Percentiles rank a stretch among this genome's conserved stretches.
Evolutionary conservation across 1,284 basidiomycete genomes (phyloP).

Genomic region (Ceratobasidium theobromae): DNA sequence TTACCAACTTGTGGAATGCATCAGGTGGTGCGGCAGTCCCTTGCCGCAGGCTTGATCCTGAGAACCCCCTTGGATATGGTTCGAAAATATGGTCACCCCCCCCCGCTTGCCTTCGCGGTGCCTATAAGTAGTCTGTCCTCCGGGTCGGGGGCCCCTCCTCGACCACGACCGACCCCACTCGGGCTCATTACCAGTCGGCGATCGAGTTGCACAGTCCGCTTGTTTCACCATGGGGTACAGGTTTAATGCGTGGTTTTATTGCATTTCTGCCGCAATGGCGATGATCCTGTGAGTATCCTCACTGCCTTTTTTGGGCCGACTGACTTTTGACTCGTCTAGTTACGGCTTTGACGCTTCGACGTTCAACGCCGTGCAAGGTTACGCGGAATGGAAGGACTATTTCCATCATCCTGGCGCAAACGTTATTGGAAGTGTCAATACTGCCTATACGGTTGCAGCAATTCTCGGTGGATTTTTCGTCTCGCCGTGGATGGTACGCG

Average conservation of each 20-base stretch:
- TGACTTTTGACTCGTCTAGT: neutral
- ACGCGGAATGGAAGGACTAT: slow-evolving; percentile 27
- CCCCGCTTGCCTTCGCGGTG: neutral
- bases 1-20: neutral
- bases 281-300: slow-evolving; percentile 26
- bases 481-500: slow-evolving; percentile 28
- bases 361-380: slow-evolving; percentile 30
- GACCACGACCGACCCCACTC: slow-evolving; percentile 15
- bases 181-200: neutral
- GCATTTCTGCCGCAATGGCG: slow-evolving; percentile 29
- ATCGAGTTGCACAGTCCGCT: slow-evolving; percentile 9
- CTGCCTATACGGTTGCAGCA: slow-evolving; percentile 28
- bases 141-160: slow-evolving; percentile 5
- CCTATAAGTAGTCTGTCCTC: slow-evolving; percentile 25
- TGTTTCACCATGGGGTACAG: slow-evolving; percentile 18
- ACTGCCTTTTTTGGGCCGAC: neutral
- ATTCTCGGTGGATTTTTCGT: slow-evolving; percentile 29
- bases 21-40: slow-evolving; percentile 12
- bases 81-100: slow-evolving; percentile 10
- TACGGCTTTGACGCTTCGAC: slow-evolving; percentile 31
- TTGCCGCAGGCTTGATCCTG: neutral
- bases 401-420: slow-evolving; percentile 27
- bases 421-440: slow-evolving; percentile 25
- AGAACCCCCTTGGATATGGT: slow-evolving; percentile 1
- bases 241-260: slow-evolving; percentile 28